These are phyloP conservation scores for Sclerotinia minor DNA, from an alignment of 2,329 filamentous ascomycete genomes.

Conservation along the genomic window DNA sequence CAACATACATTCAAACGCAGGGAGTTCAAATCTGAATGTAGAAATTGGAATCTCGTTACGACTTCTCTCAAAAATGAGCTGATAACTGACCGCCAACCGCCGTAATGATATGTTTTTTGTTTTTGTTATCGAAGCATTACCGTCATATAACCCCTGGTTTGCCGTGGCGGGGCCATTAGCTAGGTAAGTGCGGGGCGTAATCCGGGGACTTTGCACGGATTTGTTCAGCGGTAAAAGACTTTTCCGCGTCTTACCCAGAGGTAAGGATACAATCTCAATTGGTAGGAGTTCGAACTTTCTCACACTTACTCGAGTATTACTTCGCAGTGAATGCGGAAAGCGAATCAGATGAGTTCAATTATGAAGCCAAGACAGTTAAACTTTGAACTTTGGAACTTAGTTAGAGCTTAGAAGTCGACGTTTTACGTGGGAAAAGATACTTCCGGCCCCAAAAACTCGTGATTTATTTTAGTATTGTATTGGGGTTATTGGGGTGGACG, in stretches of 20 bases:
- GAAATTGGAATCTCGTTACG: slow-evolving; percentile 19
- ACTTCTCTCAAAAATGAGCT: slow-evolving; percentile 6
- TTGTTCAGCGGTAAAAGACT: slow-evolving; percentile 17
- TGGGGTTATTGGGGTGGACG: neutral
- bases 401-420: neutral
- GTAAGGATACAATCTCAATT: neutral
- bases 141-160: neutral
- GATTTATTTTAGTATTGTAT: slow-evolving; percentile 7
- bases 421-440: slow-evolving; percentile 19
- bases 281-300: neutral
- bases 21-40: neutral
- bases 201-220: slow-evolving; percentile 17
- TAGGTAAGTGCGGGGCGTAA: slow-evolving; percentile 16
- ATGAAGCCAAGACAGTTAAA: slow-evolving; percentile 2
- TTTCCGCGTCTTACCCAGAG: slow-evolving; percentile 11
- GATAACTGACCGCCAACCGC: neutral
- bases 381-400: too few species aligned
- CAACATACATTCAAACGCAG: slow-evolving; percentile 13
- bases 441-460: slow-evolving; percentile 7
- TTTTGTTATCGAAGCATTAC: neutral
- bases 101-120: neutral
- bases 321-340: neutral
- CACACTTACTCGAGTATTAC: neutral
- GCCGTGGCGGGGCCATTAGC: slow-evolving; percentile 9
- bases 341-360: slow-evolving; percentile 11